phyloP scores from a whole-genome alignment of 192 early-diverging fungal species.

The Umbelopsis sp. region DNA sequence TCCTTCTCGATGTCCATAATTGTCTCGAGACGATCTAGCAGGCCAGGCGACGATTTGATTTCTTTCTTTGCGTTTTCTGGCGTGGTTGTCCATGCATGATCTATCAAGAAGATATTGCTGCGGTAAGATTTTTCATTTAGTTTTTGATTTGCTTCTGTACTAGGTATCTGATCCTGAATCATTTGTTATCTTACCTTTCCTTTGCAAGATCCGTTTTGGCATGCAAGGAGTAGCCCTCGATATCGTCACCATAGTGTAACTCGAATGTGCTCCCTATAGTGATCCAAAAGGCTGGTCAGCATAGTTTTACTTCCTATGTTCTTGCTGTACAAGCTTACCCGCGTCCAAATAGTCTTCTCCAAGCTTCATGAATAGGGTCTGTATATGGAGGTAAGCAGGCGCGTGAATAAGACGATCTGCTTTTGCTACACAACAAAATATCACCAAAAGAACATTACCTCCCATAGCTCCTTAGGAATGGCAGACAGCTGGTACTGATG shows the following conservation, averaged over 20 bases:
- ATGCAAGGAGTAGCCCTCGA: slow-evolving; percentile 54
- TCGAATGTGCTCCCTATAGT: slow-evolving; percentile 38
- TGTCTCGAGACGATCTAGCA: slow-evolving; percentile 64
- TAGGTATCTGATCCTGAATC: not conserved
- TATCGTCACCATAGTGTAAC: slow-evolving; percentile 49
- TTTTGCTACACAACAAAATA: not conserved
- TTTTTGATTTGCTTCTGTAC: not conserved
- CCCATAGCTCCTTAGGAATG: slow-evolving; percentile 53
- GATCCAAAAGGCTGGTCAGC: not conserved
- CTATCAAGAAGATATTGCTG: slow-evolving; percentile 69
- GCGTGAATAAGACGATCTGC: not conserved
- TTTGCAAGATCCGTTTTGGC: slow-evolving; percentile 50
- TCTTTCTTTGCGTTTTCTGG: slow-evolving; percentile 54
- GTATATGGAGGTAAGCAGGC: not conserved
- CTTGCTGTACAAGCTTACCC: slow-evolving; percentile 18
- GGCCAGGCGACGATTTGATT: slow-evolving; percentile 50
- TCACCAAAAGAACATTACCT: slow-evolving; percentile 35
- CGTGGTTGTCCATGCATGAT: slow-evolving; percentile 75
- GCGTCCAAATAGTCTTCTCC: slow-evolving; percentile 53
- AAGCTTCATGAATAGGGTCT: slow-evolving; percentile 55
- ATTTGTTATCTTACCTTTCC: slow-evolving; percentile 37
- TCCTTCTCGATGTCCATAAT: slow-evolving; percentile 61
- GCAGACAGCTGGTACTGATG: slow-evolving; percentile 52
- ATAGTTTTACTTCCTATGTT: not conserved
- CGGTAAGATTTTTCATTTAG: not conserved